phyloP scores from a whole-genome alignment of 2,329 filamentous ascomycete genomes.

The Trichoderma polysporum region DNA sequence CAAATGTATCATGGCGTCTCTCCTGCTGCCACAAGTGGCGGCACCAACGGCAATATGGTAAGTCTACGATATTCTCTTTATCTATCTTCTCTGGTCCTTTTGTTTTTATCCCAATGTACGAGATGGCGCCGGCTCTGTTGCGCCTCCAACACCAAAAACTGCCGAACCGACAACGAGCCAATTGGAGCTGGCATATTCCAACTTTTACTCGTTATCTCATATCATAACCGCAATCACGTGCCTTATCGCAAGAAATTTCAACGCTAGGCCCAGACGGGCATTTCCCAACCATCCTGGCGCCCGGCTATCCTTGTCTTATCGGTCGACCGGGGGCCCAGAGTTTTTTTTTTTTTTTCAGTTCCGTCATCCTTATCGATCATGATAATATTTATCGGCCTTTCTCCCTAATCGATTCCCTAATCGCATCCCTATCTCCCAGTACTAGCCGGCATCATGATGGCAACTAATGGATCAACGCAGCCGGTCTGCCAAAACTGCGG shows the following conservation, averaged over 20 bases:
- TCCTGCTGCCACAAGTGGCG: slow-evolving; percentile 42
- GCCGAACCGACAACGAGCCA: slow-evolving; percentile 12
- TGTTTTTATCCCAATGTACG: background rate
- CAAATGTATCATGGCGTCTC: slow-evolving; percentile 29
- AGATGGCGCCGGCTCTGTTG: slow-evolving; percentile 3
- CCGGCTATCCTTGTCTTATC: slow-evolving; percentile 39
- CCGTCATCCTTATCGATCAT: slow-evolving; percentile 42
- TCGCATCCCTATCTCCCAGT: slow-evolving; percentile 29
- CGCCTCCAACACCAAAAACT: slow-evolving; percentile 11
- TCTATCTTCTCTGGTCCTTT: background rate
- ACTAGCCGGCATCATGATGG: slow-evolving; percentile 47
- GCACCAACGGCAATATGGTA: slow-evolving; percentile 42
- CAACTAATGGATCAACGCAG: slow-evolving; percentile 68
- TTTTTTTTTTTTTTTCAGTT: slow-evolving; percentile 39
- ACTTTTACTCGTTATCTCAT: slow-evolving; percentile 23
- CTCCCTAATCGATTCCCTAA: slow-evolving; percentile 29
- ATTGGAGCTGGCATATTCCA: slow-evolving; percentile 18
- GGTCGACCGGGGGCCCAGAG: slow-evolving; percentile 33
- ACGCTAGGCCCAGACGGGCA: slow-evolving; percentile 25
- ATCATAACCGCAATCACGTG: slow-evolving; percentile 21
- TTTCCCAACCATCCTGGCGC: slow-evolving; percentile 17
- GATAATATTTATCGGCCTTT: slow-evolving; percentile 33
- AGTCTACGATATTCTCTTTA: slow-evolving; percentile 27
- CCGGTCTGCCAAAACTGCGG: slow-evolving; percentile 95
- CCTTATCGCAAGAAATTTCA: slow-evolving; percentile 22